Conservation (phyloP, 768 basidiomycete genomes). For the Sistotremastrum niveocremeum region DNA sequence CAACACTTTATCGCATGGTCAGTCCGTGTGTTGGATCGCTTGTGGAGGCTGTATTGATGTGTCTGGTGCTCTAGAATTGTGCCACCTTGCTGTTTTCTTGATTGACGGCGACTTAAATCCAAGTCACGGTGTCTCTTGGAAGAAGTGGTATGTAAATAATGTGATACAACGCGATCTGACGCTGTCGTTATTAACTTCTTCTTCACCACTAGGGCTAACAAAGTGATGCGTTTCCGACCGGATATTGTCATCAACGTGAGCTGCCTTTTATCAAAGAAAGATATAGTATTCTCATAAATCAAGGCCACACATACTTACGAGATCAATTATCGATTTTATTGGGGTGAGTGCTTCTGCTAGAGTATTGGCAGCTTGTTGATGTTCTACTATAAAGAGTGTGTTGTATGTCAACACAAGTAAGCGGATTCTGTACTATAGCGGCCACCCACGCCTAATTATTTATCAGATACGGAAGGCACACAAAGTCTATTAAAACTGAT, state of each 20-base stretch:
- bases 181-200: background rate
- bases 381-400: no score
- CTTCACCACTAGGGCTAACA: slow-evolving; percentile 40
- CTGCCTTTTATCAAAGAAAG: background rate
- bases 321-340: slow-evolving; percentile 57
- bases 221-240: slow-evolving; percentile 52
- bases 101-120: slow-evolving; percentile 60
- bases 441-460: slow-evolving; percentile 1
- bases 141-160: slow-evolving; percentile 40
- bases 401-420: no score
- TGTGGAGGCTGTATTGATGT: no score
- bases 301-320: slow-evolving; percentile 67
- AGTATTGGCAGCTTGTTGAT: background rate
- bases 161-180: background rate
- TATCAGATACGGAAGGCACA: slow-evolving; percentile 56
- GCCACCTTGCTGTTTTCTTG: slow-evolving; percentile 78
- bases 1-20: slow-evolving; percentile 65
- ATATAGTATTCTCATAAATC: background rate
- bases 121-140: slow-evolving; percentile 61
- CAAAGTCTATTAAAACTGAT: slow-evolving; percentile 55
- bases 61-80: slow-evolving; percentile 40
- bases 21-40: no score
- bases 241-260: slow-evolving; percentile 62
- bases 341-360: slow-evolving; percentile 37
- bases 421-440: no score